Evolutionary conservation across 192 early-diverging fungal genomes (phyloP), one percentile per base, ranked within the genome.

Genomic region (Coemansia sp.): DNA sequence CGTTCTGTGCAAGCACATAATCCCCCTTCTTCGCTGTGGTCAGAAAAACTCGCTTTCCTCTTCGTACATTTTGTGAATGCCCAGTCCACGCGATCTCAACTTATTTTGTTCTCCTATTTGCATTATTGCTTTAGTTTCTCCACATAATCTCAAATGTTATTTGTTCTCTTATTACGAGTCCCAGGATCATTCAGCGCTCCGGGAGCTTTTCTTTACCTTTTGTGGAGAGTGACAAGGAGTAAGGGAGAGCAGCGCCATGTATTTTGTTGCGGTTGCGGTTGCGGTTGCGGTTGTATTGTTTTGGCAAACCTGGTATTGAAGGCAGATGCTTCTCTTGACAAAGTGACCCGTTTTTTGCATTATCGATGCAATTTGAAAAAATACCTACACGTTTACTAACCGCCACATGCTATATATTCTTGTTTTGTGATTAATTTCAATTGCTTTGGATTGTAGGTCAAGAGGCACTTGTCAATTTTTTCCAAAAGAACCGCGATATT

Each of bases 401-500:
- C 21, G 1, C 28, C 5, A n/a, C 2, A 33, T 29, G 0, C 21
- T 18, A 10, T 42, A n/a, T 18, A 15, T 53, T 0, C 51, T 53
- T 28, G 20, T 5, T 2, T 57, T 34, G 37, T 8, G 12, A 15
- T 51, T 46, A 45, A 10, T 40, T 57, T 61, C 28, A n/a, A 15
- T 30, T 21, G 25, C 23, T 25, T 3, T 18, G 23, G 26, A 16
- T 12, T 70, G 60, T 80, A 80, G 77, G 72, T 13, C 77, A 74
- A 15, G 46, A 68, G 12, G 69, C 59, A 1, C 65, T 80, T 52
- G 58, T 67, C 35, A 40, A 56, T 40, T 80, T 80, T 58, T 64
- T 75, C 45, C 69, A 75, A 33, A 72, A 71, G 63, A 66, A 80
- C 59, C 77, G 77, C 65, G 77, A 80, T 34, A 33, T 73, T 35